Percentiles rank a stretch among this genome's conserved stretches.
These are phyloP conservation scores for Clavispora santaluciae DNA, from an alignment of 805 yeast species.

Conservation along the genomic window DNA sequence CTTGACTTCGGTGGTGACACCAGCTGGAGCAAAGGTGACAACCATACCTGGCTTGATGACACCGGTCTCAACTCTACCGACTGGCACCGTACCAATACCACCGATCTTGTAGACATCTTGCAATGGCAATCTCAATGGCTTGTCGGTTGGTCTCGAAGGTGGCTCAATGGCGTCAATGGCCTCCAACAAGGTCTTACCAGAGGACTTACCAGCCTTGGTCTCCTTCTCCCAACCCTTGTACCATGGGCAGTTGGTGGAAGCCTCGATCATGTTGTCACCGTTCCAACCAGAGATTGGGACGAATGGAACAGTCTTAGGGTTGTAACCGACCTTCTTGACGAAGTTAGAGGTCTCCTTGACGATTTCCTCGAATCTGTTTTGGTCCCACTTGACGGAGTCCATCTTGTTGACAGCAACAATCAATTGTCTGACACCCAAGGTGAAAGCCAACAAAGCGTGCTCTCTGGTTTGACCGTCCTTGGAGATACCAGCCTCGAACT, in stretches of 20 bases:
- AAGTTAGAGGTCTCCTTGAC: conserved; percentile 72
- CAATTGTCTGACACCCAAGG: conserved; percentile 83
- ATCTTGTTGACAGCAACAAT: conserved; percentile 91
- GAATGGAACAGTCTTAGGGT: conserved; percentile 77
- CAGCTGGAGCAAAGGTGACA: conserved; percentile 85
- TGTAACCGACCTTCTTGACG: conserved; percentile 83
- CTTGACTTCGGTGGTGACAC: conserved; percentile 86
- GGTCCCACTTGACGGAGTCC: conserved; percentile 89
- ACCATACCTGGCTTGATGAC: conserved; percentile 87
- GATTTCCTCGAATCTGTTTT: conserved; percentile 75
- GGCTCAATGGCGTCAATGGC: conserved; percentile 82
- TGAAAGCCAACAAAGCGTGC: conserved; percentile 76
- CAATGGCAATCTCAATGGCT: conserved; percentile 85
- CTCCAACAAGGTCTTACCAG: conserved; percentile 81
- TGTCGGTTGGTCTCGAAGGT: conserved; percentile 76
- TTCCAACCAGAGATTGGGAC: conserved; percentile 84
- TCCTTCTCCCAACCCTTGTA: conserved; percentile 82
- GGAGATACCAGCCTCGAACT: conserved; percentile 93
- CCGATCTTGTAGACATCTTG: conserved; percentile 93
- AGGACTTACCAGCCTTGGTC: conserved; percentile 61
- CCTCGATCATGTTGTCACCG: conserved; percentile 91
- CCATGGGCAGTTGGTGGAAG: conserved; percentile 81
- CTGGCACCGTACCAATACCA: conserved; percentile 90
- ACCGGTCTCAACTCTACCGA: conserved; percentile 94
- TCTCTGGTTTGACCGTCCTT: conserved; percentile 95